phyloP scores from a whole-genome alignment of 1,284 basidiomycete species.

The Athelia sp. region DNA sequence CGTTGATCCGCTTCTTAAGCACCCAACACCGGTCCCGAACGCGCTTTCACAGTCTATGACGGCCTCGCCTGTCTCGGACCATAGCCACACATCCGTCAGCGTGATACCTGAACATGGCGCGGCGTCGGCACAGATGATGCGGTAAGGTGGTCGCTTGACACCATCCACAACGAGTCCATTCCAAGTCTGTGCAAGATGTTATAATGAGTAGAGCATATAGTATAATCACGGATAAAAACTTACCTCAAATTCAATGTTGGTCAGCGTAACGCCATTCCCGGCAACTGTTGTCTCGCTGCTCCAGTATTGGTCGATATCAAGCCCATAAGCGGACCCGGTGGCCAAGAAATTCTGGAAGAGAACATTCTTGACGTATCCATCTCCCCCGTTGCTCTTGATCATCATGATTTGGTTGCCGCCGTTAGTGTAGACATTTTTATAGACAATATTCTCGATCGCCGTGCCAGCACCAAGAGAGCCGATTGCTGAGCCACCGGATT shows the following conservation, averaged over 20 bases:
- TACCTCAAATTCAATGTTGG: slow-evolving; percentile 25
- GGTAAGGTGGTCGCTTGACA: slow-evolving; percentile 22
- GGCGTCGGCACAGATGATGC: slow-evolving; percentile 26
- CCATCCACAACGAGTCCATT: slow-evolving; percentile 25
- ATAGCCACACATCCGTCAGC: slow-evolving; percentile 26
- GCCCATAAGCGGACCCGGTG: slow-evolving; percentile 26
- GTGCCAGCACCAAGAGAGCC: slow-evolving; percentile 27
- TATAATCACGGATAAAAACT: not conserved
- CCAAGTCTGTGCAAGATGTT: slow-evolving; percentile 21
- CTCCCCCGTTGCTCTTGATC: slow-evolving; percentile 31
- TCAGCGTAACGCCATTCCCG: slow-evolving; percentile 23
- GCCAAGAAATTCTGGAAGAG: slow-evolving; percentile 28
- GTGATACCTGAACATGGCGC: slow-evolving; percentile 26
- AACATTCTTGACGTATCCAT: slow-evolving; percentile 27
- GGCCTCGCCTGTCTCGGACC: slow-evolving; percentile 21
- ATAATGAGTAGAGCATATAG: too few relatives aligned
- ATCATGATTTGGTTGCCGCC: slow-evolving; percentile 31
- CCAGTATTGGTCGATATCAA: slow-evolving; percentile 29
- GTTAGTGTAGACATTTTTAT: slow-evolving; percentile 27
- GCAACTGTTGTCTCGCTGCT: slow-evolving; percentile 10
- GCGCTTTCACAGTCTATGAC: slow-evolving; percentile 26
- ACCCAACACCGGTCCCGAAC: slow-evolving; percentile 25
- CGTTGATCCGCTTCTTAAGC: slow-evolving; percentile 19
- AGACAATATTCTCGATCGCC: slow-evolving; percentile 26
- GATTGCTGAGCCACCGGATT: slow-evolving; percentile 29